These are phyloP conservation scores for Aspergillus incahuasiensis DNA, from an alignment of 495 filamentous ascomycete genomes.

Conservation along the genomic window DNA sequence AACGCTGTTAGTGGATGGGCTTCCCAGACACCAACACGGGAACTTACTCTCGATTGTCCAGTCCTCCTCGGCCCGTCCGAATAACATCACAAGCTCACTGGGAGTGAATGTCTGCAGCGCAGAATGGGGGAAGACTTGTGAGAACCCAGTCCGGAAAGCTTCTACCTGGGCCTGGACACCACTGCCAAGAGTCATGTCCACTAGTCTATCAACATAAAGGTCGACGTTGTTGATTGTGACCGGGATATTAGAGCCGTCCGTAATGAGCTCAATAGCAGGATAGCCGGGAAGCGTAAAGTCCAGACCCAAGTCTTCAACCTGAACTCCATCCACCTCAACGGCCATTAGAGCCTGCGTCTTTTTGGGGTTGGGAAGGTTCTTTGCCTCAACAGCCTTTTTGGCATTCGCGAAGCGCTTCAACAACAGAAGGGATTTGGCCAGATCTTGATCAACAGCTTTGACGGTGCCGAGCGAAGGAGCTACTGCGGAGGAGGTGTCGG, in stretches of 20 bases:
- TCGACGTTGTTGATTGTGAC: conserved; percentile 90
- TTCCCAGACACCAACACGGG: background rate
- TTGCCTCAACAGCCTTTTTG: conserved; percentile 75
- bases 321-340: conserved; percentile 66
- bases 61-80: conserved; percentile 91
- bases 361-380: conserved; percentile 58
- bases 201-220: conserved; percentile 79
- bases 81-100: conserved; percentile 92
- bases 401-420: conserved; percentile 82
- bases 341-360: conserved; percentile 64
- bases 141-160: conserved; percentile 88
- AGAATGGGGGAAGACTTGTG: conserved; percentile 92
- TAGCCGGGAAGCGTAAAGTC: conserved; percentile 96
- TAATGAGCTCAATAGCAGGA: conserved; percentile 77
- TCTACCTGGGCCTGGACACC: conserved; percentile 88
- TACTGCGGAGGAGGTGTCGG: conserved; percentile 66
- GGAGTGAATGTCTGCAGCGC: conserved; percentile 93
- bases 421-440: conserved; percentile 80
- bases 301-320: conserved; percentile 80
- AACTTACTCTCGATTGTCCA: conserved; percentile 93
- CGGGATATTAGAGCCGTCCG: conserved; percentile 62
- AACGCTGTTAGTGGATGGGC: conserved; percentile 15
- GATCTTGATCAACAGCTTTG: conserved; percentile 78
- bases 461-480: conserved; percentile 88
- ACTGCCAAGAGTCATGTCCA: conserved; percentile 82